Evolutionary conservation across 2,329 filamentous ascomycete species (phyloP).

Genomic region (Hypoxylon sp.): DNA sequence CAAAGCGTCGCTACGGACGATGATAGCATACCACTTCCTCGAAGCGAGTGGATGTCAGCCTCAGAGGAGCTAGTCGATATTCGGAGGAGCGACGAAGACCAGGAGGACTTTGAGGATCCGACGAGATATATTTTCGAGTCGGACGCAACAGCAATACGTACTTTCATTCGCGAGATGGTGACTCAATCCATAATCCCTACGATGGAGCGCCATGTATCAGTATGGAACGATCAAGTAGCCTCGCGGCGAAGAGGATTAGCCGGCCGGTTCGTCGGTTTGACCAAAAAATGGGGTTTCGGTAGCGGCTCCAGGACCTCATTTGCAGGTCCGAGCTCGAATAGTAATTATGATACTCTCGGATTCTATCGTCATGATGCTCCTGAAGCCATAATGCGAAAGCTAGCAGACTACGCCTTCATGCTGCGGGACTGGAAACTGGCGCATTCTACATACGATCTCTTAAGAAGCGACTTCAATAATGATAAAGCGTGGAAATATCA

Average conservation of each 20-base stretch:
- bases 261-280: slow-evolving; percentile 94
- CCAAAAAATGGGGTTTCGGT: slow-evolving; percentile 91
- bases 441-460: slow-evolving; percentile 89
- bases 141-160: slow-evolving; percentile 87
- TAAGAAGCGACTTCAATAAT: slow-evolving; percentile 90
- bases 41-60: slow-evolving; percentile 90
- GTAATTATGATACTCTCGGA: slow-evolving; percentile 84
- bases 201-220: slow-evolving; percentile 91
- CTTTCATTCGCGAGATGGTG: slow-evolving; percentile 94
- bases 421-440: slow-evolving; percentile 95
- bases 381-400: slow-evolving; percentile 91
- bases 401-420: slow-evolving; percentile 98
- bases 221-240: slow-evolving; percentile 98
- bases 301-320: slow-evolving; percentile 73
- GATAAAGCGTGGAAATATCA: slow-evolving; percentile 98
- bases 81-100: slow-evolving; percentile 76
- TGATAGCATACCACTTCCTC: slow-evolving; percentile 85
- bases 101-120: slow-evolving; percentile 79
- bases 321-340: slow-evolving; percentile 64
- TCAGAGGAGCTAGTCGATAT: slow-evolving; percentile 86
- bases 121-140: slow-evolving; percentile 90
- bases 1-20: slow-evolving; percentile 92
- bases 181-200: slow-evolving; percentile 94
- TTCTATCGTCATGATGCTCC: slow-evolving; percentile 88
- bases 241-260: slow-evolving; percentile 89